Conservation (phyloP, 1,284 basidiomycete species). For the Phlebopus sp. region DNA sequence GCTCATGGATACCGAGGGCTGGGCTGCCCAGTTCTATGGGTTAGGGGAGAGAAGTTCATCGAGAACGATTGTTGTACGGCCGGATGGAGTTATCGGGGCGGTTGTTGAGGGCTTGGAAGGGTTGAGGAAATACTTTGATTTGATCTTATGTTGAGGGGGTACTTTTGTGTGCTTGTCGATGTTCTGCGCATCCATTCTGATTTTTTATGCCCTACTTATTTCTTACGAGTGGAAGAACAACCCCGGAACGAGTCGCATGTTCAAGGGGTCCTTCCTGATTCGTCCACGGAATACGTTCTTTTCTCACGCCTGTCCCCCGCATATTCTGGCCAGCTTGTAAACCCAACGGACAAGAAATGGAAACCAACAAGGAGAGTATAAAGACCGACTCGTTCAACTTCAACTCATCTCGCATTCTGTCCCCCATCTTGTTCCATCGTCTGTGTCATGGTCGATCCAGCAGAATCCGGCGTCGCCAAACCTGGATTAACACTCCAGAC, state of each 20-base stretch:
- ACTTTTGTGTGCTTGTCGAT: no score
- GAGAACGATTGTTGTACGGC: conserved; percentile 3
- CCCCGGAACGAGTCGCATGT: no score
- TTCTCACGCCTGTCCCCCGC: neutral
- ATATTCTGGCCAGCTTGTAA: neutral
- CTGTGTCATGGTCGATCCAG: conserved; percentile 10
- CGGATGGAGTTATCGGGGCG: conserved; percentile 4
- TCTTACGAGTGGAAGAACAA: neutral
- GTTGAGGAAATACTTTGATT: conserved; percentile 4
- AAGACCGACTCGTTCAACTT: conserved; percentile 10
- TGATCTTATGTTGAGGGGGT: neutral
- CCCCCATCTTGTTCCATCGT: neutral
- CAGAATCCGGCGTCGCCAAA: neutral
- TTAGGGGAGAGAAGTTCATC: neutral
- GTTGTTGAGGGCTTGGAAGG: conserved; percentile 2
- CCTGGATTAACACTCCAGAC: conserved; percentile 13
- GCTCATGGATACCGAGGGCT: neutral
- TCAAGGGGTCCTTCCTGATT: neutral
- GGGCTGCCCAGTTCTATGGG: neutral
- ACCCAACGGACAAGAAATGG: conserved; percentile 11
- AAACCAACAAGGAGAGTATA: conserved; percentile 10
- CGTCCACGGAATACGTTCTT: neutral
- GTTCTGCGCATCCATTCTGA: no score
- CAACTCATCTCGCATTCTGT: neutral
- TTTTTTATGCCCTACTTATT: neutral